phyloP scores from a whole-genome alignment of 331 rosid genomes.

The Malus hybrid region DNA sequence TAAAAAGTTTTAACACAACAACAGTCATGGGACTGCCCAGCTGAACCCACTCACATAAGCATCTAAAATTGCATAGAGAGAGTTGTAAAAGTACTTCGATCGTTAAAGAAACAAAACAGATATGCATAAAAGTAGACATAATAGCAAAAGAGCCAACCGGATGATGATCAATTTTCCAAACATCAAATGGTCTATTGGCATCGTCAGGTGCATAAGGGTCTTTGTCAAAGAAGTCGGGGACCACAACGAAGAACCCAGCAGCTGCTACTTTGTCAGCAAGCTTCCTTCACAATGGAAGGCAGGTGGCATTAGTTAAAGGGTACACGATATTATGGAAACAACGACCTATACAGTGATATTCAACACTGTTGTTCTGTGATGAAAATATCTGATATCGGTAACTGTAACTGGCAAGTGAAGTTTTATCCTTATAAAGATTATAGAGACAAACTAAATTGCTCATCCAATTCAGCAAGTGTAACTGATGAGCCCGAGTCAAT shows the following conservation, averaged over 20 bases:
- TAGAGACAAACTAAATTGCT: neutral
- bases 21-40: neutral
- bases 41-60: neutral
- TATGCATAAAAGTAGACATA: neutral
- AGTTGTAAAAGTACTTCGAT: neutral
- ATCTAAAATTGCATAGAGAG: neutral
- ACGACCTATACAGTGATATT: too few relatives aligned
- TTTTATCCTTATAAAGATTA: neutral
- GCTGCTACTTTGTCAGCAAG: constrained; percentile 21
- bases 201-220: constrained; percentile 19
- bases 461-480: neutral
- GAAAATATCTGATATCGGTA: neutral
- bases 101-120: neutral
- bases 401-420: neutral
- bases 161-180: neutral
- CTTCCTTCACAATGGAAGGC: constrained; percentile 11
- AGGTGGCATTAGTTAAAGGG: neutral
- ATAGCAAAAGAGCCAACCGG: neutral
- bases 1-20: neutral
- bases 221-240: constrained; percentile 17
- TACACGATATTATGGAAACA: neutral
- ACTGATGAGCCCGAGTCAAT: too few relatives aligned
- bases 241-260: constrained; percentile 23
- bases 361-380: too few relatives aligned
- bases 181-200: neutral